A percentile compares a stretch with the other conserved stretches of the same genome.
phyloP scores from a whole-genome alignment of 2,329 filamentous ascomycete species.

The Hymenoscyphus salicellus region DNA sequence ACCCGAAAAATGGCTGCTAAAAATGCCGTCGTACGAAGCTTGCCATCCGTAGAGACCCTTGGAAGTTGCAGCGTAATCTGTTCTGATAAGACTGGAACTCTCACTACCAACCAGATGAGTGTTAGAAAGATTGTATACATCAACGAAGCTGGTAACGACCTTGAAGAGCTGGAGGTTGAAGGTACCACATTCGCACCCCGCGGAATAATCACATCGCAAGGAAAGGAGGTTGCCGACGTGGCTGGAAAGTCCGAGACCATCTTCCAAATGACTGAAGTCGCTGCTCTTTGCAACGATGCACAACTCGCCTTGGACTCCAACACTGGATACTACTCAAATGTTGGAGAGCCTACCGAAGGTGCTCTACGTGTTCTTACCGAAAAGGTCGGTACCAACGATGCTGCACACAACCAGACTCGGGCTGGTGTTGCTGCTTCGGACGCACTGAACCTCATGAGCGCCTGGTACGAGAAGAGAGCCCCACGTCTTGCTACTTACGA shows the following conservation, averaged over 20 bases:
- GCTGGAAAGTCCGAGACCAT: slow-evolving; percentile 72
- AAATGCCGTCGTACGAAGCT: slow-evolving; percentile 92
- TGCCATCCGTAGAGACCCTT: slow-evolving; percentile 95
- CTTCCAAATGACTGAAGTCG: slow-evolving; percentile 70
- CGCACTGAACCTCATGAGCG: slow-evolving; percentile 76
- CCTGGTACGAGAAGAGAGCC: slow-evolving; percentile 74
- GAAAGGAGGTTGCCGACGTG: slow-evolving; percentile 66
- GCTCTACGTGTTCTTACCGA: slow-evolving; percentile 87
- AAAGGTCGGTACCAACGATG: slow-evolving; percentile 76
- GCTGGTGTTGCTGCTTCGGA: slow-evolving; percentile 50
- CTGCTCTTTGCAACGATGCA: slow-evolving; percentile 84
- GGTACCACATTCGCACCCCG: slow-evolving; percentile 89
- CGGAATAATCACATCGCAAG: slow-evolving; percentile 67
- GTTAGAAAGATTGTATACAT: slow-evolving; percentile 90
- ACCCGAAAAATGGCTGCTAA: slow-evolving; percentile 98
- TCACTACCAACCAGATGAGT: slow-evolving; percentile 99
- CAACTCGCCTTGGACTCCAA: slow-evolving; percentile 78
- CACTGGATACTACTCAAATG: slow-evolving; percentile 69
- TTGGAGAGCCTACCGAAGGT: slow-evolving; percentile 94
- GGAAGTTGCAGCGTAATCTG: slow-evolving; percentile 99
- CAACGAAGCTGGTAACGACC: slow-evolving; percentile 64
- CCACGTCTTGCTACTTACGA: slow-evolving; percentile 84
- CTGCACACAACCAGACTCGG: slow-evolving; percentile 49
- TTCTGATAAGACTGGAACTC: slow-evolving; percentile 96
- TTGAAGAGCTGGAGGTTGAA: slow-evolving; percentile 86